Percentiles rank a stretch among this genome's conserved stretches.
Evolutionary conservation across 108 stramenopile species (phyloP).

Genomic region (Cyclotella choctawhatcheeana): DNA sequence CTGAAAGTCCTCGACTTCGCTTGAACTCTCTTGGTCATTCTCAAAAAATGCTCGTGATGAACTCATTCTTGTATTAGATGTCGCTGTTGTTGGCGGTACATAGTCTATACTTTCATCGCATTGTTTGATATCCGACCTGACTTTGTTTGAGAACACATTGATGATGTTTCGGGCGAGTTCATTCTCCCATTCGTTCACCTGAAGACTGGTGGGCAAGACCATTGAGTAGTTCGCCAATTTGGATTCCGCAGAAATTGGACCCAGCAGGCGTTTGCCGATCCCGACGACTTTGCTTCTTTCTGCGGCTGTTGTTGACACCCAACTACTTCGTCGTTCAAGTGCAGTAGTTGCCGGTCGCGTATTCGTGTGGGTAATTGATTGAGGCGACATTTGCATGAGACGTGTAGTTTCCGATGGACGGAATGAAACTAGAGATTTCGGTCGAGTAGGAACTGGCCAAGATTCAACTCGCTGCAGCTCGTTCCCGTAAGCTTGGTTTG

Average conservation of each 20-base stretch:
- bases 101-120: background rate
- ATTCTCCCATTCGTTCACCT: conserved; percentile 33
- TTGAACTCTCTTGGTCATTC: background rate
- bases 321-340: conserved; percentile 2
- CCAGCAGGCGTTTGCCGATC: conserved; percentile 11
- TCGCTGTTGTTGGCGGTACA: conserved; percentile 3
- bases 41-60: background rate
- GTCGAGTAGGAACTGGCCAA: background rate
- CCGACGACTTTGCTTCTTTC: conserved; percentile 12
- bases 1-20: conserved; percentile 5
- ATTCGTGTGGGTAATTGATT: background rate
- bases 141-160: conserved; percentile 25
- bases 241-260: conserved; percentile 22
- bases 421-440: background rate
- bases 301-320: conserved; percentile 3
- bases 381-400: background rate
- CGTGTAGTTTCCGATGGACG: conserved; percentile 2
- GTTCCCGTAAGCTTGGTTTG: background rate
- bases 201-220: conserved; percentile 8
- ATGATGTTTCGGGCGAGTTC: conserved; percentile 35
- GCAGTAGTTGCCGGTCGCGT: conserved; percentile 1
- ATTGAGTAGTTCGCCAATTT: conserved; percentile 7
- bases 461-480: conserved; percentile 5
- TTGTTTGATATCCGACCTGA: conserved; percentile 23
- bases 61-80: background rate